These are phyloP conservation scores for Phoenix dactylifera DNA, from an alignment of 176 grass and related monocot genomes.

Conservation along the genomic window DNA sequence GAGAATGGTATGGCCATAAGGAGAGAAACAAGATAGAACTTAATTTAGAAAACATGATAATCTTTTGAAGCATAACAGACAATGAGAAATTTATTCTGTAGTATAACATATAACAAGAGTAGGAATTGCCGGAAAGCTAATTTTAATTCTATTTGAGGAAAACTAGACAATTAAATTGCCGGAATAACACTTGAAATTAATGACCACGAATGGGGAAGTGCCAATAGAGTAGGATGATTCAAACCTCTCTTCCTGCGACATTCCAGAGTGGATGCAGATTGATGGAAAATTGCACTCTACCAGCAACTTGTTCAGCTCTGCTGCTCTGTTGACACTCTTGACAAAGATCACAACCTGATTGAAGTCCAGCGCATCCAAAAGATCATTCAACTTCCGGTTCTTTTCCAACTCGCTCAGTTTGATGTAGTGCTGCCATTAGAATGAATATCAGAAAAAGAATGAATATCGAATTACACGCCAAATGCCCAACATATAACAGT, in stretches of 20 bases:
- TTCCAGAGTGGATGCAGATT: conserved; percentile 97
- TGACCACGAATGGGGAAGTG: too few relatives aligned
- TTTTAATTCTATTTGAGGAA: too few relatives aligned
- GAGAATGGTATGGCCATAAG: too few relatives aligned
- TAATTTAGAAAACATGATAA: too few relatives aligned
- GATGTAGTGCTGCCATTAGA: conserved; percentile 66
- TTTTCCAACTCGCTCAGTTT: conserved; percentile 88
- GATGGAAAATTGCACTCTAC: conserved; percentile 96
- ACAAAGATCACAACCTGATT: conserved; percentile 99
- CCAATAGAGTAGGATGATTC: too few relatives aligned
- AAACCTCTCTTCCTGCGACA: conserved; percentile 90
- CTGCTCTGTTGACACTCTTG: conserved; percentile 85
- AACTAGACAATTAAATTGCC: too few relatives aligned
- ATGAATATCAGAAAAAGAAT: not conserved
- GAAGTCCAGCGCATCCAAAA: conserved; percentile 96
- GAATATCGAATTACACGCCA: not conserved
- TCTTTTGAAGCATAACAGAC: too few relatives aligned
- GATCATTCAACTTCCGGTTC: conserved; percentile 94
- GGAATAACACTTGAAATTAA: too few relatives aligned
- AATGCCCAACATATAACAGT: not conserved
- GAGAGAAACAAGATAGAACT: too few relatives aligned
- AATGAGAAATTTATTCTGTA: too few relatives aligned
- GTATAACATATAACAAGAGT: too few relatives aligned
- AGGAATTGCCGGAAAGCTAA: too few relatives aligned
- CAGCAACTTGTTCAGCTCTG: conserved; percentile 93